These are phyloP conservation scores for Tricladium varicosporioides DNA, from an alignment of 2,329 filamentous ascomycete species.

Conservation along the genomic window DNA sequence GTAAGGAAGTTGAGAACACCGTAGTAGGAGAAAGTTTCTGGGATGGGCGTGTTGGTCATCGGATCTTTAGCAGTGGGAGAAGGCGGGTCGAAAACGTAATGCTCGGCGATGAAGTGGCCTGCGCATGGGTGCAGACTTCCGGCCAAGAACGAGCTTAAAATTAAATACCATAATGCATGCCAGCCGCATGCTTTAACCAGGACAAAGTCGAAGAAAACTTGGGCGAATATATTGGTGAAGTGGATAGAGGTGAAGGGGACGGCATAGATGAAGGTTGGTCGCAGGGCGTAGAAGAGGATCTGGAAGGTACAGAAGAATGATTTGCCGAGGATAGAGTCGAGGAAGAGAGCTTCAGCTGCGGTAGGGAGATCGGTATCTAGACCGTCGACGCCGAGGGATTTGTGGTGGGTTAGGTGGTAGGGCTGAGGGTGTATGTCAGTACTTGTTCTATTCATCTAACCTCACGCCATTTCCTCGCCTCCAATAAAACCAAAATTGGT, in stretches of 20 bases:
- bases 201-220: conserved; percentile 73
- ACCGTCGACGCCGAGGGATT: conserved; percentile 93
- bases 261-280: conserved; percentile 91
- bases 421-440: conserved; percentile 52
- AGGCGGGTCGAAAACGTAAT: conserved; percentile 76
- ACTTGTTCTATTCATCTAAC: neutral
- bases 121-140: conserved; percentile 92
- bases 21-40: conserved; percentile 97
- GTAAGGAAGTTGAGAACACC: conserved; percentile 87
- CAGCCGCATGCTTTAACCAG: conserved; percentile 61
- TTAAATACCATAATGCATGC: conserved; percentile 74
- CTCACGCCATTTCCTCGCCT: conserved; percentile 1
- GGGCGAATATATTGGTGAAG: conserved; percentile 73
- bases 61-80: conserved; percentile 51
- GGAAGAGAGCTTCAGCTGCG: conserved; percentile 82
- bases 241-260: conserved; percentile 86
- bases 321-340: conserved; percentile 94
- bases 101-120: conserved; percentile 97
- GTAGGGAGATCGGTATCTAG: conserved; percentile 96
- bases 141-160: conserved; percentile 89
- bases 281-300: conserved; percentile 96
- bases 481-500: neutral
- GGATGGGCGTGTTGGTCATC: conserved; percentile 58
- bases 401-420: conserved; percentile 98
- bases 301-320: conserved; percentile 99